Base-by-base conservation (phyloP, 495 filamentous ascomycete species). In the Chaetomidium leptoderma region DNA sequence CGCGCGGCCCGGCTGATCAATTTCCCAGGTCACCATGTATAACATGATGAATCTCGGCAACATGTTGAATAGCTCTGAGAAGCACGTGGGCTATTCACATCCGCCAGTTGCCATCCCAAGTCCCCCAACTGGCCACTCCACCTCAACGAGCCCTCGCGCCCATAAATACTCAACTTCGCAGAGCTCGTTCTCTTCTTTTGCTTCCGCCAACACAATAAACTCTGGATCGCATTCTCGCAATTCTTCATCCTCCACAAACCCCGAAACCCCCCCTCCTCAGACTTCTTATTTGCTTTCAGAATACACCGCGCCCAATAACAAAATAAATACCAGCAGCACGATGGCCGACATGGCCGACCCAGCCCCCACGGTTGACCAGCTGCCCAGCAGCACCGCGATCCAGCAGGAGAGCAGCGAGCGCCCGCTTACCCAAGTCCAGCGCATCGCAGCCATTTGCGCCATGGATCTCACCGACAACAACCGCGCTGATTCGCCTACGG, bases 131-230 rank as follows among this genome's bases (percentile, higher is more conserved):
- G 53, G 10, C 21, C 46, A 43, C 14, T 60, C 66, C 40, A 33
- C 46, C 26, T 69, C 65, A 16, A 33, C 40, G 45, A 75, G 72
- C 53, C 70, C 66, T 7, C 68, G 66, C 14, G 62, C 57, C 39
- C 73, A 78, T 66, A 76, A 72, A 58, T 71, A 69, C 44, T 78
- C 74, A 2, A 64, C 67, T 35, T 74, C 72, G 35, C 59, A 63
- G n/a, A 70, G 68, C 61, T 74, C 69, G 14, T 55, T 72, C 4
- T 72, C 72, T 19, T 78, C 72, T 16, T 74, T 69, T 1, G 58
- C 66, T n/a, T 71, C 73, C 4, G 72, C 70, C 8, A 67, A 66
- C 8, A 61, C 50, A 40, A 63, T 14, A 24, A 32, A 64, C 46
- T 72, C 66, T 3, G 17, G 60, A 48, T 71, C 66, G 0, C 71